Evolutionary conservation across 2,329 filamentous ascomycete species (phyloP).

Genomic region (Apiospora koreana): DNA sequence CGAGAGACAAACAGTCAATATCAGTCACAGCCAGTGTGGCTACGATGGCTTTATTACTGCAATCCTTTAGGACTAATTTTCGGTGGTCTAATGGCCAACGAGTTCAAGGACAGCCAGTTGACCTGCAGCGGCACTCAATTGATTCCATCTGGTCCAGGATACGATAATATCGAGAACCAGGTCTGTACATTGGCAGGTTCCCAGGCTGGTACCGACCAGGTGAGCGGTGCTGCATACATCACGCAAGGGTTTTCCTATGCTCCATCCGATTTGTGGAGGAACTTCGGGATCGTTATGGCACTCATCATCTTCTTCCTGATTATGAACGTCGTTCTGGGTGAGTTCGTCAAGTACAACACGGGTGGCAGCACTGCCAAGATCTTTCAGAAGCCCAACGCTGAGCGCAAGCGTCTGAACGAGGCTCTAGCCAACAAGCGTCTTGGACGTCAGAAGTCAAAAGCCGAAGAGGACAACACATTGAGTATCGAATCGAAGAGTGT

Average conservation of each 20-base stretch:
- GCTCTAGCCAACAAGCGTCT: conserved; percentile 61
- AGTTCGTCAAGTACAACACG: conserved; percentile 75
- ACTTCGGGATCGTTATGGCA: conserved; percentile 77
- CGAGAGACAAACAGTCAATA: too few species aligned
- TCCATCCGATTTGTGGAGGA: conserved; percentile 72
- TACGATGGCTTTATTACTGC: conserved; percentile 80
- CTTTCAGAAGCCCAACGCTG: conserved; percentile 70
- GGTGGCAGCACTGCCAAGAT: conserved; percentile 81
- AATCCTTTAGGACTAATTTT: conserved; percentile 76
- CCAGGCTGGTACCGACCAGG: conserved; percentile 59
- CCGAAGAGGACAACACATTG: conserved; percentile 50
- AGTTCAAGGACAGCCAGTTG: conserved; percentile 71
- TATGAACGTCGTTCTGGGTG: conserved; percentile 76
- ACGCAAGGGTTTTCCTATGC: conserved; percentile 67
- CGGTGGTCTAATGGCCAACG: conserved; percentile 75
- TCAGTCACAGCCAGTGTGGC: conserved; percentile 71
- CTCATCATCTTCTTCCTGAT: conserved; percentile 76
- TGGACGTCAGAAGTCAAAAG: conserved; percentile 49
- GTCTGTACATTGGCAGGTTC: conserved; percentile 81
- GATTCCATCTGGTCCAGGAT: conserved; percentile 70
- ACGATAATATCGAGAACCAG: conserved; percentile 71
- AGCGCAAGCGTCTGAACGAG: conserved; percentile 66
- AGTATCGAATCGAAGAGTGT: conserved; percentile 63
- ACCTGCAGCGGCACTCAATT: conserved; percentile 69
- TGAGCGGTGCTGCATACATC: conserved; percentile 72